Evolutionary conservation across 306 rosid species (phyloP), one percentile per base, ranked within the genome.

Genomic region (Malus fusca): DNA sequence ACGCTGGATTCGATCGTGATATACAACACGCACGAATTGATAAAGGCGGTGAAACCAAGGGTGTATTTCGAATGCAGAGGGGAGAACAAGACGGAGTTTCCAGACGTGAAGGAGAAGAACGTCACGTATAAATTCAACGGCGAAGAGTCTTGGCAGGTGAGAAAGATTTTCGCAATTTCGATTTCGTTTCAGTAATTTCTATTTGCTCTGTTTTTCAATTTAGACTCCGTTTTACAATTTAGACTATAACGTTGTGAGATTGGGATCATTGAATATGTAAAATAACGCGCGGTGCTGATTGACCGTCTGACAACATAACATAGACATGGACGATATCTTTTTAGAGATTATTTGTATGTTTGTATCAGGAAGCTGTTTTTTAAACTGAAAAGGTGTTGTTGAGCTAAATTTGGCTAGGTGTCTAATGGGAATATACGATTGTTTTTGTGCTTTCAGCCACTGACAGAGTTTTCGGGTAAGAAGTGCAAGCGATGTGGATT

Each of bases 71-170:
- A 44, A 6, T 94, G 98, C 79, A 78, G 77, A 37, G 10, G 78
- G 55, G 97, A 88, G 77, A 88, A 85, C 85, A 80, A 55, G 75
- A 91, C 82, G 35, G 75, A 71, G 23, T 74, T 37, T 75, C 91
- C 90, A 21, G 93, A 90, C 75, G 95, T 94, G 44, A 89, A 84
- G 83, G 85, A 79, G 75, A 53, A 83, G 4, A 79, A 77, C 59
- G 75, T 80, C 66, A 13, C 78, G 61, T 91, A 91, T 75, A 80
- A 84, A 74, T 94, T 91, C 88, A 88, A 79, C 35, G 96, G 88
- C 53, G 71, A 94, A 84, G 97, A 94, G 82, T 91, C 98, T 82
- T 94, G 98, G 98, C 93, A 94, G 98, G 98, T 91, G 80, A 11
- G 65, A 52, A 19, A 4, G 66, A 26, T 25, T 15, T 26, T 26